Base-by-base conservation (phyloP, 352 stramenopile genomes). In the Phytophthora ohioensis region DNA sequence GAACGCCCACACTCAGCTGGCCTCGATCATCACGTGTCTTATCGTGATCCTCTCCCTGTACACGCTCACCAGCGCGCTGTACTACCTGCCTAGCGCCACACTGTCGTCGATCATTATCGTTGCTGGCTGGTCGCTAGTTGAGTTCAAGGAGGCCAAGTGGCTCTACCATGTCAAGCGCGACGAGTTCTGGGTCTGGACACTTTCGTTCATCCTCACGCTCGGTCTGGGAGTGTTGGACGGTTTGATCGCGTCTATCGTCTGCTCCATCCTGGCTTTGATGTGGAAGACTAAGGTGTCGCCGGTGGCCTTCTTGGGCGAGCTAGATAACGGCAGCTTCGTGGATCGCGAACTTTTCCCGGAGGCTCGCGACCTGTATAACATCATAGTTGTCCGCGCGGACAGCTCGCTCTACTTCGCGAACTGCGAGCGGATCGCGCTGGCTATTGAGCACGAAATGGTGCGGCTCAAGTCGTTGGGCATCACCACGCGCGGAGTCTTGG, bases 51-150 rank as follows among this genome's bases (percentile, higher is more conserved):
- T 98, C 15, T 82, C 85, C 15, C 57, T 98, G 3, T 76, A 97
- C 51, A 86, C 88, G 6, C 78, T 97, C 64, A 97, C 92, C 1
- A 56, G 81, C 11, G 65, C 91, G 17, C 88, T 98, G 68, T 90
- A 92, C 71, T 88, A 93, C 51, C 69, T 98, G 46, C 91, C 92
- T 21, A 88, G 86, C 42, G 73, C 82, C 1, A 90, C 80, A 12
- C 61, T 97, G 5, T 85, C 85, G 6, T 75, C 87, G 3, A 95
- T 98, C 57, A 94, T 98, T 27, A 92, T 98, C 70, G 91, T 93
- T 5, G 90, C 86, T 1, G 91, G 97, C 21, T 84, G 88, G 45
- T 87, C 87, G 42, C 75, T 98, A 12, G 67, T 98, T 6, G 91
- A 97, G 56, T 92, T 94, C 70, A 51, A 68, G 5, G 90, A 96